These are phyloP conservation scores for Fraxinus floribunda DNA, from an alignment of 305 asterid species.

Conservation along the genomic window DNA sequence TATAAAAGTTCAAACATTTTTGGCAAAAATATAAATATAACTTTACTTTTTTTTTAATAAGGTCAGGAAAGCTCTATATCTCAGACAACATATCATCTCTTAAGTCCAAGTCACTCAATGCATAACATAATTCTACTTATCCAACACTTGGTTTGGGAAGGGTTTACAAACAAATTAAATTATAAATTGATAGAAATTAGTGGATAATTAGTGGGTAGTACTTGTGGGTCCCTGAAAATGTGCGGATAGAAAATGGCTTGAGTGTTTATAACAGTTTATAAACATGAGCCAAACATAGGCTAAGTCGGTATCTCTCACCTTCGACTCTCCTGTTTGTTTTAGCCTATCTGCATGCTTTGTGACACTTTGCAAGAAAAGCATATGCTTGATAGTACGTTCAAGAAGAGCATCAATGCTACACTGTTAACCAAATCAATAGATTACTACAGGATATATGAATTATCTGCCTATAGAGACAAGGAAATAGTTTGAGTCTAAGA, in stretches of 20 bases:
- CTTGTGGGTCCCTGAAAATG: background rate
- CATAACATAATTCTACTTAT: background rate
- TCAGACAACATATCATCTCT: background rate
- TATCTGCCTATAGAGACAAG: background rate
- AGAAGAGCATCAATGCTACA: constrained; percentile 24
- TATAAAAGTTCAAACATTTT: background rate
- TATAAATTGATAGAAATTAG: background rate
- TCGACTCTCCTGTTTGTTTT: constrained; percentile 54
- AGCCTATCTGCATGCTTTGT: constrained; percentile 20
- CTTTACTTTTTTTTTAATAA: background rate
- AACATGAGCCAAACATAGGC: background rate
- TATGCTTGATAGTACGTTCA: constrained; percentile 24
- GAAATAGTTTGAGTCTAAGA: background rate
- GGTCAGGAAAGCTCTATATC: background rate
- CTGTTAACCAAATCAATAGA: constrained; percentile 18
- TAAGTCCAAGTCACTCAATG: background rate
- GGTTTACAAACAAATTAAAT: background rate
- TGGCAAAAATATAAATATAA: background rate
- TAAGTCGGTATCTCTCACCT: constrained; percentile 37
- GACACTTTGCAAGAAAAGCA: constrained; percentile 22
- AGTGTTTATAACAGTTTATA: background rate
- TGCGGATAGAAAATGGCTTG: background rate
- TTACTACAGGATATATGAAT: background rate
- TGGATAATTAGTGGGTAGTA: background rate
- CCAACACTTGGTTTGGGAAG: background rate